A percentile compares a stretch with the other conserved stretches of the same genome.
Evolutionary conservation across 1,284 basidiomycete genomes (phyloP).

Genomic region (Mycosarcoma mackinlayi): DNA sequence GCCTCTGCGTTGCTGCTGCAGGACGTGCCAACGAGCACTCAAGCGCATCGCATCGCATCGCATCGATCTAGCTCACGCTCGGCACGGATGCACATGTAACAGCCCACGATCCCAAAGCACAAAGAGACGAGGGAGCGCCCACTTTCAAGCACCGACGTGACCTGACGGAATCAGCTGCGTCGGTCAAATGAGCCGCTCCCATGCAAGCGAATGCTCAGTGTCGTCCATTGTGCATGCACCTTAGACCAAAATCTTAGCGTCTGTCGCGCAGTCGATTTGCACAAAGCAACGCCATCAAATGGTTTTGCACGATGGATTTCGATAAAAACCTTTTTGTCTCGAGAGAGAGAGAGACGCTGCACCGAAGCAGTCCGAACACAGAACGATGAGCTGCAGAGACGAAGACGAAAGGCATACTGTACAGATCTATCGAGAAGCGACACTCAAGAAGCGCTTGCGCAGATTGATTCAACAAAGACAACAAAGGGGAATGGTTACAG

Average conservation of each 20-base stretch:
- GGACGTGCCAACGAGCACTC: slow-evolving; percentile 6
- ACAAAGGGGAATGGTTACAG: too few relatives aligned
- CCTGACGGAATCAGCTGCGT: slow-evolving; percentile 16
- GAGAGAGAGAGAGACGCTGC: slow-evolving; percentile 7
- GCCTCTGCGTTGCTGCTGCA: slow-evolving; percentile 21
- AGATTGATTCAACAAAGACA: too few relatives aligned
- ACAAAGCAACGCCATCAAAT: not conserved
- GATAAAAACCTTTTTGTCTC: slow-evolving; percentile 8
- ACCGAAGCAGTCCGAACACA: slow-evolving; percentile 30
- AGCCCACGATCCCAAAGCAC: slow-evolving; percentile 13
- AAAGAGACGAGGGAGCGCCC: not conserved
- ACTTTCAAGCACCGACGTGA: slow-evolving; percentile 14
- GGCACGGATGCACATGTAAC: slow-evolving; percentile 8
- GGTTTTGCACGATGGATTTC: not conserved
- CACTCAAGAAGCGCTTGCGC: too few relatives aligned
- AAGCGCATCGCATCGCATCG: too few relatives aligned
- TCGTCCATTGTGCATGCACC: slow-evolving; percentile 13
- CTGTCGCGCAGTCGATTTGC: slow-evolving; percentile 1
- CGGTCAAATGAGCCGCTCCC: not conserved
- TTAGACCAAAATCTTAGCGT: too few relatives aligned
- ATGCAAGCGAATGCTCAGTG: slow-evolving; percentile 28
- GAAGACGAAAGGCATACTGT: not conserved
- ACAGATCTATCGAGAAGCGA: too few relatives aligned
- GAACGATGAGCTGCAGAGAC: too few relatives aligned
- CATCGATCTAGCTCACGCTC: slow-evolving; percentile 18